A percentile compares a stretch with the other conserved stretches of the same genome.
phyloP scores from a whole-genome alignment of 371 early-diverging fungal genomes.

The Mucor sp. region DNA sequence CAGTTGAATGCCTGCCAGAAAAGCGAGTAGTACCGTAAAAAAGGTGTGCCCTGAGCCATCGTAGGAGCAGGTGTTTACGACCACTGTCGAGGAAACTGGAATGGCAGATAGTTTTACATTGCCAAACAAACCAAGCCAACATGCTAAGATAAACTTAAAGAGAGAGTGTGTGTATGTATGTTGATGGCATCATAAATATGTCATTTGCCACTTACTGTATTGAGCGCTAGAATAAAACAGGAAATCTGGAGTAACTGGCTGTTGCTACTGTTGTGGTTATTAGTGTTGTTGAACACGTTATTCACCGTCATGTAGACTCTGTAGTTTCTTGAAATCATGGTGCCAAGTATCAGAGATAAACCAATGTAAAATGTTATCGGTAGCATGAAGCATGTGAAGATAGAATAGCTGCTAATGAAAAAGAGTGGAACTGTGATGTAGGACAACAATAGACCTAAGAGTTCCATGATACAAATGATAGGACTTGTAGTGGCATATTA shows the following conservation, averaged over 20 bases:
- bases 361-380: constrained; percentile 53
- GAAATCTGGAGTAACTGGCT: not conserved
- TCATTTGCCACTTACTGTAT: not conserved
- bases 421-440: constrained; percentile 39
- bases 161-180: constrained; percentile 10
- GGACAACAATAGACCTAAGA: constrained; percentile 53
- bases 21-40: constrained; percentile 27
- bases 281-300: not conserved
- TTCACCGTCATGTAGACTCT: constrained; percentile 38
- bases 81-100: constrained; percentile 31
- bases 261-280: not conserved
- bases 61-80: constrained; percentile 44
- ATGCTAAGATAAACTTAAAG: constrained; percentile 39
- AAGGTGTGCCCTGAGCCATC: constrained; percentile 19
- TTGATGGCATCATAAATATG: not conserved
- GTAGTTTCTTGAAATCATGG: constrained; percentile 60
- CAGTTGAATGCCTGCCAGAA: constrained; percentile 37
- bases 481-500: constrained; percentile 30
- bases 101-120: constrained; percentile 34
- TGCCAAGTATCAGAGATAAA: constrained; percentile 49
- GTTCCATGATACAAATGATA: constrained; percentile 55
- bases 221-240: not conserved
- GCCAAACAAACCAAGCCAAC: constrained; percentile 35
- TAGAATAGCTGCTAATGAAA: constrained; percentile 46
- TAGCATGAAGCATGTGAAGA: constrained; percentile 37